phyloP scores from a whole-genome alignment of 164 flowering plant genomes.

The Liquidambar formosana region DNA sequence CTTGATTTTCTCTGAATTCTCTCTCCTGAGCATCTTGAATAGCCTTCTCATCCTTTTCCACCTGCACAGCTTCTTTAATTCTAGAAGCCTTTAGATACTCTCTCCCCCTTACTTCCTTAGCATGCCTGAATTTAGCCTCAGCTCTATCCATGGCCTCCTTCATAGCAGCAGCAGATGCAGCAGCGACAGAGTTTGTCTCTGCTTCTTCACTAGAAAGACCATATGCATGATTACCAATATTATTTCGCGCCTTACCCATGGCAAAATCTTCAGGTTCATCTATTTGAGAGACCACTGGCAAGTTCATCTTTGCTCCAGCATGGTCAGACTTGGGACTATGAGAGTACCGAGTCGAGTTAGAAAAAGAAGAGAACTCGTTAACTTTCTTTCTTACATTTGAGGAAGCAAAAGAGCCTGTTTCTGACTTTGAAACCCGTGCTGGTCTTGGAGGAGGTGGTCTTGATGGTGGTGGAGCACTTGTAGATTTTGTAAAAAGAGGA shows the following conservation, averaged over 20 bases:
- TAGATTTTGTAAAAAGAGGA: constrained; percentile 89
- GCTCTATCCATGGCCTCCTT: constrained; percentile 89
- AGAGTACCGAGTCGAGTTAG: constrained; percentile 34
- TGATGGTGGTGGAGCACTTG: constrained; percentile 95
- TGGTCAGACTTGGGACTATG: constrained; percentile 43
- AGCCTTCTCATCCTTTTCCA: constrained; percentile 50
- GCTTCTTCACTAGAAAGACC: constrained; percentile 51
- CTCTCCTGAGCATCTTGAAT: constrained; percentile 48
- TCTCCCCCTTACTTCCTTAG: constrained; percentile 79
- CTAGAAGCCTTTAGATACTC: constrained; percentile 61
- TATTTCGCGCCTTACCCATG: constrained; percentile 47
- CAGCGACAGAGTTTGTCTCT: constrained; percentile 61
- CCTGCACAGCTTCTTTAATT: constrained; percentile 55
- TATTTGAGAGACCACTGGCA: constrained; percentile 43
- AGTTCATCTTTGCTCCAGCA: constrained; percentile 39
- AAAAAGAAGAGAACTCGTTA: constrained; percentile 43
- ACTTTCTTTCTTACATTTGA: constrained; percentile 48
- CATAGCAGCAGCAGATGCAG: constrained; percentile 69
- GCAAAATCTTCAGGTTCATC: constrained; percentile 87
- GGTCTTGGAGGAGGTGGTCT: constrained; percentile 93
- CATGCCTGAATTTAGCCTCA: constrained; percentile 86
- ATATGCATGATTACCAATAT: constrained; percentile 42
- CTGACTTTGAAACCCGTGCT: constrained; percentile 41
- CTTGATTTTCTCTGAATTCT: constrained; percentile 55
- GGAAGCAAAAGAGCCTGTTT: constrained; percentile 33